Evolutionary conservation across 1,284 basidiomycete species (phyloP).

Genomic region (Bjerkandera adusta): DNA sequence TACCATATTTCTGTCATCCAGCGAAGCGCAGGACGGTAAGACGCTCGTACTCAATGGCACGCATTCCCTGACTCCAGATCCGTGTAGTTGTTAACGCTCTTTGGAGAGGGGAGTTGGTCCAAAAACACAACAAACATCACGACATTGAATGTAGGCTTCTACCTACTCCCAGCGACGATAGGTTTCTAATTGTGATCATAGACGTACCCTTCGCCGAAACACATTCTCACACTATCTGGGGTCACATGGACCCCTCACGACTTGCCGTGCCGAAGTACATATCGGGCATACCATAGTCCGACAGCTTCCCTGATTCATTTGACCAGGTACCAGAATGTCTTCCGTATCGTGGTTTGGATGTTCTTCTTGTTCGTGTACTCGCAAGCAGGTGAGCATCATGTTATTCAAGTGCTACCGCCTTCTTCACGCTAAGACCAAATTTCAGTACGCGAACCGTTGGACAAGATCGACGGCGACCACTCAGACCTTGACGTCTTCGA

Average conservation of each 20-base stretch:
- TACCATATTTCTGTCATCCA: constrained; percentile 83
- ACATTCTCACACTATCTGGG: constrained; percentile 57
- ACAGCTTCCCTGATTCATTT: constrained; percentile 4
- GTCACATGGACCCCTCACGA: constrained; percentile 75
- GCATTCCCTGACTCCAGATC: constrained; percentile 1
- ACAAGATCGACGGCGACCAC: constrained; percentile 52
- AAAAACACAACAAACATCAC: constrained; percentile 67
- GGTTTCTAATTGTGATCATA: constrained; percentile 27
- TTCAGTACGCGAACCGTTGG: constrained; percentile 69
- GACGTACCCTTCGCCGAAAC: constrained; percentile 60
- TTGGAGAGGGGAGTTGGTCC: constrained; percentile 83
- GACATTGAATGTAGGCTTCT: constrained; percentile 65
- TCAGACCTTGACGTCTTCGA: constrained; percentile 74
- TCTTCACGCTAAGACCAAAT: background rate
- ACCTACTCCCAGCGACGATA: background rate
- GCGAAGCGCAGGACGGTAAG: constrained; percentile 80
- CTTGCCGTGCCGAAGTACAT: constrained; percentile 79
- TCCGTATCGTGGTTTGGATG: constrained; percentile 79
- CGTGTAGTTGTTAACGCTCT: constrained; percentile 62
- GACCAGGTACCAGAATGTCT: constrained; percentile 70
- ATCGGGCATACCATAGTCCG: constrained; percentile 20
- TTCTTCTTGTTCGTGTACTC: constrained; percentile 86
- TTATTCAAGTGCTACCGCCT: constrained; percentile 10
- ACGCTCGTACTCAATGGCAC: background rate
- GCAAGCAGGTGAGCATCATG: constrained; percentile 61